phyloP scores from a whole-genome alignment of 306 rosid species.

The Lathyrus sativus region DNA sequence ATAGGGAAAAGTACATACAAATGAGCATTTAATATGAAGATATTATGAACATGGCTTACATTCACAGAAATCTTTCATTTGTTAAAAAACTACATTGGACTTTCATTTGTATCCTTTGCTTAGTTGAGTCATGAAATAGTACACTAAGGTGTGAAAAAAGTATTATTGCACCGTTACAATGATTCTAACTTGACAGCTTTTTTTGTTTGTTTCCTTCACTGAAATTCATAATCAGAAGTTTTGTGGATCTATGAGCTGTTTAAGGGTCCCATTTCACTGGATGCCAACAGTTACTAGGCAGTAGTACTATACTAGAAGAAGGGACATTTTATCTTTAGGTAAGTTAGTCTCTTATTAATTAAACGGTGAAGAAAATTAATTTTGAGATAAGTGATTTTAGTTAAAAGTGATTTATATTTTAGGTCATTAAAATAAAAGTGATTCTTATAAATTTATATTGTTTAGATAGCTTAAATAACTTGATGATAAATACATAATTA shows the following conservation, averaged over 20 bases:
- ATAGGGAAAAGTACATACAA: constrained; percentile 19
- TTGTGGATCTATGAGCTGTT: constrained; percentile 43
- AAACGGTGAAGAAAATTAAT: too few relatives aligned
- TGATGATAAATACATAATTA: too few relatives aligned
- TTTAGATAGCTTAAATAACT: too few relatives aligned
- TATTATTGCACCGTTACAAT: constrained; percentile 25
- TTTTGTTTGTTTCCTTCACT: constrained; percentile 40
- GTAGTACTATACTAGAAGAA: background rate
- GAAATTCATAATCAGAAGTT: constrained; percentile 39
- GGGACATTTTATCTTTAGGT: too few relatives aligned
- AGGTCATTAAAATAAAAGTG: too few relatives aligned
- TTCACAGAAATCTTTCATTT: constrained; percentile 5
- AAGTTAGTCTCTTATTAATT: too few relatives aligned
- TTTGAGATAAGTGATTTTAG: too few relatives aligned
- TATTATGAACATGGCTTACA: constrained; percentile 27
- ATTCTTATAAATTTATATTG: too few relatives aligned
- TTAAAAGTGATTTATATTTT: too few relatives aligned
- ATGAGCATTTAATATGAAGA: constrained; percentile 40
- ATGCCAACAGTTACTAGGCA: background rate
- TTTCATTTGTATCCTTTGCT: constrained; percentile 27
- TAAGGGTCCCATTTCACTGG: constrained; percentile 39
- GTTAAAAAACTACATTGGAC: background rate
- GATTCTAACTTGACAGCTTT: constrained; percentile 32
- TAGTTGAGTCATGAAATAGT: constrained; percentile 14
- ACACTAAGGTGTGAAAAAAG: constrained; percentile 11